phyloP scores from a whole-genome alignment of 2,329 filamentous ascomycete genomes.

The Xylaria multiplex region DNA sequence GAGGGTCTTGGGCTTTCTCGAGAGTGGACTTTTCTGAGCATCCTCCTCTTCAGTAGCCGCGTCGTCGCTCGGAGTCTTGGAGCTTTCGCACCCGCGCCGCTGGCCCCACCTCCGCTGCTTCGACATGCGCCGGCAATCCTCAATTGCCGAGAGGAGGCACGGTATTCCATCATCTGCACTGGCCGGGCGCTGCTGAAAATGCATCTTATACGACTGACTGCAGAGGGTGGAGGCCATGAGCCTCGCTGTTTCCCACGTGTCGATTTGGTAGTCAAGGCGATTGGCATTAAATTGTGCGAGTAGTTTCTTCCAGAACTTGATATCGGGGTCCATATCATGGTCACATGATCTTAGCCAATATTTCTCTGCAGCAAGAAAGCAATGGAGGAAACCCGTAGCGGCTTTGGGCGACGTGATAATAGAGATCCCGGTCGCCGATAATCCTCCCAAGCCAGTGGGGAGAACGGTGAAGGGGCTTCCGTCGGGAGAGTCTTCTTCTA shows the following conservation, averaged over 20 bases:
- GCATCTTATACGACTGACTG: constrained; percentile 5
- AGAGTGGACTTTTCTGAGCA: background rate
- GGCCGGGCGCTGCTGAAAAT: background rate
- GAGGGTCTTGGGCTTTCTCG: constrained; percentile 4
- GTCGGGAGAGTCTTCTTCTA: constrained; percentile 25
- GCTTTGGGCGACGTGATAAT: constrained; percentile 20
- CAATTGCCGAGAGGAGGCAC: background rate
- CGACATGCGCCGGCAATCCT: constrained; percentile 12
- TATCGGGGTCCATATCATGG: constrained; percentile 17
- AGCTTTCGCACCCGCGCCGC: background rate
- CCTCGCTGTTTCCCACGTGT: constrained; percentile 11
- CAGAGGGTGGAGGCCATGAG: constrained; percentile 16
- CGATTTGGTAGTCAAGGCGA: background rate
- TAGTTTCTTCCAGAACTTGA: constrained; percentile 11
- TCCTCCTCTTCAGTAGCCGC: background rate
- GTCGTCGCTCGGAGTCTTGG: background rate
- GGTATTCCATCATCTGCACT: background rate
- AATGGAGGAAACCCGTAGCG: constrained; percentile 13
- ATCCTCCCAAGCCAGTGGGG: background rate
- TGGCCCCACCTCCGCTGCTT: constrained; percentile 2
- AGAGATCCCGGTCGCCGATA: background rate
- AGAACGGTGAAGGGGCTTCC: constrained; percentile 5
- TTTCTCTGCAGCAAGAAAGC: constrained; percentile 14
- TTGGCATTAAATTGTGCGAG: constrained; percentile 11
- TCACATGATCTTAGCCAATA: constrained; percentile 19